Evolutionary conservation across 2,329 filamentous ascomycete species (phyloP), one percentile per base, ranked within the genome.

Genomic region (Didymellaceae sp.): DNA sequence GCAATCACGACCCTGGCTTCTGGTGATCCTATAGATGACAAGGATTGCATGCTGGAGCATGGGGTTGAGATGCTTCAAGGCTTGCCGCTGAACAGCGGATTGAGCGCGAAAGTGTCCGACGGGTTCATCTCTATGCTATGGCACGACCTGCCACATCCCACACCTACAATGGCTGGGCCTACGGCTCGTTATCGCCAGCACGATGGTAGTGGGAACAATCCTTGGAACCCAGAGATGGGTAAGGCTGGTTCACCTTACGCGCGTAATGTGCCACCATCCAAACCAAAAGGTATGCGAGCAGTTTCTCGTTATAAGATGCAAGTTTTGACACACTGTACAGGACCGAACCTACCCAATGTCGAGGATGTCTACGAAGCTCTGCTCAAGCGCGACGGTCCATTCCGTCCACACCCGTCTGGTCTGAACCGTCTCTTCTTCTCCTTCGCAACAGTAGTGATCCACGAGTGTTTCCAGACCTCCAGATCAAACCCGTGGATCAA

Each of bases 381-480:
- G 82, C 2, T 90, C 74, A 85, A 83, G 39, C 81, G 87, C 14
- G 75, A 80, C 41, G 44, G 78, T 74, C 72, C 77, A 4, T 85
- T 85, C 61, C 79, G 82, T 45, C 79, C 82, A 43, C 88, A 90
- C 65, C 85, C 86, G 0, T 86, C 86, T 33, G 84, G 85, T 11
- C 82, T 91, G 34, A 90, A 87, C 0, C 86, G 86, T 54, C 40
- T 90, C 71, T 76, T 91, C 22, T 89, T 89, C 70, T 90, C 90
- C 54, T 78, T 88, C 44, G 88, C 87, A 0, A 84, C 86, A 11
- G 84, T 91, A 57, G 79, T 80, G 57, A 80, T 78, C 46, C 71
- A 76, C 73, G 84, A 86, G 62, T 73, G 87, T 40, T 89, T 89
- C 70, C 80, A 83, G 47, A 88, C 86, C 2, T 83, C 82, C 57